phyloP scores from a whole-genome alignment of 2,329 filamentous ascomycete species.

The Botryosphaeria agaves region DNA sequence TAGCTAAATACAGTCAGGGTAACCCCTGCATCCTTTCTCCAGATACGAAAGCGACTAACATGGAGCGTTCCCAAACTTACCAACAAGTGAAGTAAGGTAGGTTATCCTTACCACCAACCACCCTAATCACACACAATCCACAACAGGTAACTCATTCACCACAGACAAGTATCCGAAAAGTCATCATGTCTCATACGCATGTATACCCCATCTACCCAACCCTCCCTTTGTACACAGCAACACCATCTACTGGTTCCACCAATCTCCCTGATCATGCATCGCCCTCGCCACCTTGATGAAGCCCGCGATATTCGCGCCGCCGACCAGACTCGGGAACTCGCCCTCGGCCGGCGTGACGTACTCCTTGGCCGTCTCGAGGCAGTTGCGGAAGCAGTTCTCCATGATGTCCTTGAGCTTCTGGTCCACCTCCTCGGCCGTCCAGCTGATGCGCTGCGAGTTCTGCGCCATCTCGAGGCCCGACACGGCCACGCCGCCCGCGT shows the following conservation, averaged over 20 bases:
- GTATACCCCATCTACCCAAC: too few species aligned
- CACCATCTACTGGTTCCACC: slow-evolving; percentile 41
- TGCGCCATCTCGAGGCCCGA: slow-evolving; percentile 98
- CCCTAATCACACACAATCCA: too few species aligned
- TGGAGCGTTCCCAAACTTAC: too few species aligned
- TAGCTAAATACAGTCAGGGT: too few species aligned
- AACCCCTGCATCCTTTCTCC: too few species aligned
- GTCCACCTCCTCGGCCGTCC: slow-evolving; percentile 84
- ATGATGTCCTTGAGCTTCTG: slow-evolving; percentile 84
- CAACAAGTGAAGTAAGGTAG: too few species aligned
- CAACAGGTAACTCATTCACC: too few species aligned
- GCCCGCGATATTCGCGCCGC: slow-evolving; percentile 91
- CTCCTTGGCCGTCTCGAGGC: slow-evolving; percentile 73
- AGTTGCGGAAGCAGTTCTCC: slow-evolving; percentile 83
- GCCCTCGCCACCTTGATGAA: slow-evolving; percentile 91
- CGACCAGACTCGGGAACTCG: slow-evolving; percentile 77
- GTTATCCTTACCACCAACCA: too few species aligned
- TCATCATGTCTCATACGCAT: too few species aligned
- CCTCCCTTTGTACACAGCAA: too few species aligned
- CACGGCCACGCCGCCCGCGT: slow-evolving; percentile 92
- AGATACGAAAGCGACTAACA: too few species aligned
- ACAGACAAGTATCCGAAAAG: too few species aligned
- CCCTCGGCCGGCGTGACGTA: slow-evolving; percentile 66
- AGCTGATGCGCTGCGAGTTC: slow-evolving; percentile 75
- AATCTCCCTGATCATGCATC: slow-evolving; percentile 95